Evolutionary conservation across 129 eudicot species (phyloP).

Genomic region (Calendula officinalis): DNA sequence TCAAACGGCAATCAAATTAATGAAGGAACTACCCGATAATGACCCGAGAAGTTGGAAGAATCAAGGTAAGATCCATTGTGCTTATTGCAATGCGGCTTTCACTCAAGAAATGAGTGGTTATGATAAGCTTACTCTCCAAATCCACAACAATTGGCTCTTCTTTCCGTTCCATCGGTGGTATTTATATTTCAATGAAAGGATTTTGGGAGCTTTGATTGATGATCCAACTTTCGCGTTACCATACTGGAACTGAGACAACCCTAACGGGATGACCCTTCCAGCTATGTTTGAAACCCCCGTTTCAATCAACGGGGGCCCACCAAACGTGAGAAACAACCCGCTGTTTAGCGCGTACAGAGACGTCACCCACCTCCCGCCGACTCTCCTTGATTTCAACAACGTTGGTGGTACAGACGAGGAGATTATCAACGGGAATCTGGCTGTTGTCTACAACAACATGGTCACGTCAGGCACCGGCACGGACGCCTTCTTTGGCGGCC

Average conservation of each 20-base stretch:
- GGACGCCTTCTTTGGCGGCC: slow-evolving; percentile 12
- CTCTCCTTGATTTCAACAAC: background rate
- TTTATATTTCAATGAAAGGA: slow-evolving; percentile 37
- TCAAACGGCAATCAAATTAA: slow-evolving; percentile 17
- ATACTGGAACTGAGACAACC: slow-evolving; percentile 38
- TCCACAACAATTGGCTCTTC: slow-evolving; percentile 40
- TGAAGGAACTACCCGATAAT: slow-evolving; percentile 28
- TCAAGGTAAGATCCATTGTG: slow-evolving; percentile 45
- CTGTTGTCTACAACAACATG: slow-evolving; percentile 5
- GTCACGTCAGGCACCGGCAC: background rate
- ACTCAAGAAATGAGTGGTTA: slow-evolving; percentile 20
- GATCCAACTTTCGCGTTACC: slow-evolving; percentile 38
- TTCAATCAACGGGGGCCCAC: too few species aligned
- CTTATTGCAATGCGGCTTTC: slow-evolving; percentile 35
- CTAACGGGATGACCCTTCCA: too few species aligned
- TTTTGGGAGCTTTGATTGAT: slow-evolving; percentile 32
- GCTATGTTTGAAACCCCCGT: too few species aligned
- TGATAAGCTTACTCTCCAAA: slow-evolving; percentile 7
- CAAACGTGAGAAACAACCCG: background rate
- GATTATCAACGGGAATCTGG: background rate
- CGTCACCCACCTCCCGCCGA: background rate
- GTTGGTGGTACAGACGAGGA: background rate
- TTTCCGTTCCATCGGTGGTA: slow-evolving; percentile 42
- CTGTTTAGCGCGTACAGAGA: background rate
- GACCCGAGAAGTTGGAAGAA: slow-evolving; percentile 46